phyloP scores from a whole-genome alignment of 306 rosid species.

The Casuarina equisetifolia region DNA sequence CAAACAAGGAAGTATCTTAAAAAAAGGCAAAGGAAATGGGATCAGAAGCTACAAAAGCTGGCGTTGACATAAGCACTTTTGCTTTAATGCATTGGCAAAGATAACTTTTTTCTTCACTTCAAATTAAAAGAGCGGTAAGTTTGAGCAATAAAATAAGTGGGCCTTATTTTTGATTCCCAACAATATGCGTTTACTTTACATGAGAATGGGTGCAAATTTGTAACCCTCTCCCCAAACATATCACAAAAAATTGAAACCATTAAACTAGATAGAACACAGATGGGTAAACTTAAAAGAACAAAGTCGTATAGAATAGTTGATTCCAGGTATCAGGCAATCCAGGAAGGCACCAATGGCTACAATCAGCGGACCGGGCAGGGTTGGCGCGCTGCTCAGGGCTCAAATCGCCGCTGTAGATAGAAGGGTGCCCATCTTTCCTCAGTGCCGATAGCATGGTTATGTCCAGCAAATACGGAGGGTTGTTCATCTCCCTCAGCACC shows the following conservation, averaged over 20 bases:
- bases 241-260: background rate
- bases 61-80: too few species aligned
- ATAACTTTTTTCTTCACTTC: too few species aligned
- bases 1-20: too few species aligned
- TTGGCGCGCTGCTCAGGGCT: slow-evolving; percentile 63
- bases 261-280: slow-evolving; percentile 4
- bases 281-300: slow-evolving; percentile 42
- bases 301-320: slow-evolving; percentile 45
- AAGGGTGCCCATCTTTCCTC: slow-evolving; percentile 80
- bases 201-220: slow-evolving; percentile 27
- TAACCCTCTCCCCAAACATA: slow-evolving; percentile 19
- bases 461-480: slow-evolving; percentile 46
- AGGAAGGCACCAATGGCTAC: slow-evolving; percentile 82
- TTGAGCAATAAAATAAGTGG: background rate
- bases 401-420: slow-evolving; percentile 64
- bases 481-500: slow-evolving; percentile 44
- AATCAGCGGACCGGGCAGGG: slow-evolving; percentile 61
- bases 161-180: background rate
- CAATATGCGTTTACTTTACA: slow-evolving; percentile 27
- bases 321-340: slow-evolving; percentile 91
- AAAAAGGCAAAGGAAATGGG: too few species aligned
- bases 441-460: slow-evolving; percentile 61
- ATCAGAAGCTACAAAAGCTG: too few species aligned
- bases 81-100: too few species aligned
- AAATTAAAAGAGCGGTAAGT: background rate